A percentile compares a stretch with the other conserved stretches of the same genome.
Evolutionary conservation across 1,139 yeast genomes (phyloP).

Genomic region (Candida mesenterica): DNA sequence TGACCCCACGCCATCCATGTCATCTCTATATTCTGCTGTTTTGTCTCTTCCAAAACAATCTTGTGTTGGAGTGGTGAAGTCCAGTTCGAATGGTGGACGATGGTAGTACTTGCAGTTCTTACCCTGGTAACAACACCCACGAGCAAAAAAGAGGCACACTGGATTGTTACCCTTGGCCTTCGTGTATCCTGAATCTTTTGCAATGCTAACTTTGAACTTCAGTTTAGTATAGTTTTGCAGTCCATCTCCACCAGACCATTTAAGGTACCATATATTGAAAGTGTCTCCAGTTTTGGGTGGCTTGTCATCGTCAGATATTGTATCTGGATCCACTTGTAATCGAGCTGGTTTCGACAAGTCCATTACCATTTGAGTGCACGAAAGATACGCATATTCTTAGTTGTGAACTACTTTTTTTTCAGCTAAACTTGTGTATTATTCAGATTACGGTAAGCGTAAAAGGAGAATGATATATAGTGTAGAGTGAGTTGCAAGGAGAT

Average conservation of each 20-base stretch:
- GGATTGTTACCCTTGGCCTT: constrained; percentile 51
- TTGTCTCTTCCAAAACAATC: constrained; percentile 96
- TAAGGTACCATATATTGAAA: constrained; percentile 84
- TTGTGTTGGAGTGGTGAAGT: constrained; percentile 54
- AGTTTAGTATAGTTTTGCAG: constrained; percentile 30
- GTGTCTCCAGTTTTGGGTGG: constrained; percentile 81
- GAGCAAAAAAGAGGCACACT: constrained; percentile 81
- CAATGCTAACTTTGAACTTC: constrained; percentile 57
- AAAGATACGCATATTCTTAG: no score
- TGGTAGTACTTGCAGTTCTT: constrained; percentile 74
- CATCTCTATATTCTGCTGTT: constrained; percentile 79
- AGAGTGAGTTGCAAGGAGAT: no score
- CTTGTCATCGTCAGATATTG: constrained; percentile 57
- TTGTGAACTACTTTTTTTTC: no score
- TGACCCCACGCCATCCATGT: constrained; percentile 95
- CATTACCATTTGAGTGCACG: constrained; percentile 3
- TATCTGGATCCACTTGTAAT: constrained; percentile 68
- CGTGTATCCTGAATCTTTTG: constrained; percentile 72
- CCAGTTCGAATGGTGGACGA: constrained; percentile 60
- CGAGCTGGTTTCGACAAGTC: constrained; percentile 36
- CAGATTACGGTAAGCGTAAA: no score
- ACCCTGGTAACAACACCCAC: constrained; percentile 85
- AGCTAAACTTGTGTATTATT: background rate
- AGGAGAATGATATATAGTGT: no score
- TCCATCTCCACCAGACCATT: constrained; percentile 79